These are phyloP conservation scores for Emydomyces testavorans DNA, from an alignment of 2,329 filamentous ascomycete species.

Conservation along the genomic window DNA sequence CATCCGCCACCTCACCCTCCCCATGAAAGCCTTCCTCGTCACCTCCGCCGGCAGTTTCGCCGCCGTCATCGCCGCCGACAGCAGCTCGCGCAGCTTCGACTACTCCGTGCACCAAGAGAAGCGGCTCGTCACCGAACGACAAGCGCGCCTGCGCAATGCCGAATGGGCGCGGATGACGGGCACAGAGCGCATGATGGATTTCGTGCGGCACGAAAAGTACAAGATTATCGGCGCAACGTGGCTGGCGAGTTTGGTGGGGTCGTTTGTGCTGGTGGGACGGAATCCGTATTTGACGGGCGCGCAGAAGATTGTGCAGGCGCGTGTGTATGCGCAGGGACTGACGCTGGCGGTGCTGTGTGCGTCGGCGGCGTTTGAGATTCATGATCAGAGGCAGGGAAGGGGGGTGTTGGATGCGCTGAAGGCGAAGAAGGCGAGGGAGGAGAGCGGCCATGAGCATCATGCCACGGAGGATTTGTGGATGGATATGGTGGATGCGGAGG, in stretches of 20 bases:
- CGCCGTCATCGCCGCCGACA: slow-evolving; percentile 79
- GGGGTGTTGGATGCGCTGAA: slow-evolving; percentile 27
- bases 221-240: slow-evolving; percentile 71
- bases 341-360: slow-evolving; percentile 75
- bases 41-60: slow-evolving; percentile 71
- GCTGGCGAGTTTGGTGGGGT: slow-evolving; percentile 66
- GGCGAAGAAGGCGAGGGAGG: slow-evolving; percentile 61
- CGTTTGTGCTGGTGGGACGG: slow-evolving; percentile 63
- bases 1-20: slow-evolving; percentile 72
- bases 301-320: slow-evolving; percentile 88
- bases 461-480: slow-evolving; percentile 87
- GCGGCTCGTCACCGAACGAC: slow-evolving; percentile 53
- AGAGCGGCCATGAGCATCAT: slow-evolving; percentile 76
- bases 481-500: slow-evolving; percentile 41
- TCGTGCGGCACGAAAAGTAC: slow-evolving; percentile 72
- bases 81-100: slow-evolving; percentile 60
- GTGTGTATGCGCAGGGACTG: slow-evolving; percentile 85
- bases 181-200: slow-evolving; percentile 54
- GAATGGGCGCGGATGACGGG: slow-evolving; percentile 46
- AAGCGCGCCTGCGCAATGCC: slow-evolving; percentile 46
- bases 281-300: slow-evolving; percentile 60
- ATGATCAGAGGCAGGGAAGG: slow-evolving; percentile 63
- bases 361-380: slow-evolving; percentile 69
- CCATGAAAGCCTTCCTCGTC: slow-evolving; percentile 82
- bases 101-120: slow-evolving; percentile 54